Base-by-base conservation (phyloP, 805 yeast genomes). In the Schwanniomyces pseudopolymorphus region DNA sequence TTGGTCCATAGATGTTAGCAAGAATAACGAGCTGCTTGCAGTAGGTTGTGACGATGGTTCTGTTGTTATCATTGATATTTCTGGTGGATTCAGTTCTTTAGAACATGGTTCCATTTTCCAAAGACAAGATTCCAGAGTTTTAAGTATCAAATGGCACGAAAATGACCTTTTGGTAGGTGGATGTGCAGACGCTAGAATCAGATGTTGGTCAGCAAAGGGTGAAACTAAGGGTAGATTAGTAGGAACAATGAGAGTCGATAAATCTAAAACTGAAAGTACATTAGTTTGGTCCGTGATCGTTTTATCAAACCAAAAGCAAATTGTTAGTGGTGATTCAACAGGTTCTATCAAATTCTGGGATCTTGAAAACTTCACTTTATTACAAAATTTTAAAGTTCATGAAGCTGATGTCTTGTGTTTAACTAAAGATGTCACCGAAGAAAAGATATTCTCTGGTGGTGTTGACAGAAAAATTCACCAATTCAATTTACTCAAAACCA, bases 11-110 rank as follows among this genome's bases (percentile, higher is more conserved):
- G 83, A 86, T 4, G 80, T 83, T 19, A 84, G 83, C 52, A 75
- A 77, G 20, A 69, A 77, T 19, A 87, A 84, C 40, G 68, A 77
- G 48, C 81, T 76, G 56, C 69, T 94, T 28, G 89, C 96, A 0
- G 87, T 88, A 0, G 99, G 98, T 3, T 92, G 98, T 66, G 99
- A 94, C 56, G 95, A 91, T 60, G 99, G 99, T 20, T 75, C 89
- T 5, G 90, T 92, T 8, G 96, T 87, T 1, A 64, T 94, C 3
- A 74, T 90, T 14, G 89, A 89, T 59, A 81, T 91, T n/a, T 73
- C 88, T 6, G 96, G 94, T 11, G 97, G 96, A 14, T 74, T 74
- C n/a, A 96, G 96, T 9, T 78, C 78, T 17, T 70, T 92, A 55
- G 96, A 88, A 61, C 89, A 85, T 62, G 85, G 79, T 47, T 67